Percentiles rank a stretch among this genome's conserved stretches.
phyloP scores from a whole-genome alignment of 73 alveolate species.

The Paramecium pentaurelia region DNA sequence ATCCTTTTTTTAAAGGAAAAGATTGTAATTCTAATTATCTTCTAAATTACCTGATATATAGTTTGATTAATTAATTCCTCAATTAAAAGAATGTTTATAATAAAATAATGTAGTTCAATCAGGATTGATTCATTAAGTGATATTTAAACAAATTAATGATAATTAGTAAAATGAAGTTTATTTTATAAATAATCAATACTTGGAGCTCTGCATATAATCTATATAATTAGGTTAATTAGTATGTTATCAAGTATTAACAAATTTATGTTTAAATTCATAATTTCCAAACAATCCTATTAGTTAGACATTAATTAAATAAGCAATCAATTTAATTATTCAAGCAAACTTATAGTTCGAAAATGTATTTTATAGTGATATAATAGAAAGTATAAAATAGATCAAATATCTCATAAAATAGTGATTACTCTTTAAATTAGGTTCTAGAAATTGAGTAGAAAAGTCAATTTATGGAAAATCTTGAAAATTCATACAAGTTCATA shows the following conservation, averaged over 20 bases:
- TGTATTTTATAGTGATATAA: background rate
- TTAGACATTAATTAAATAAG: background rate
- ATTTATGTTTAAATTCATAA: background rate
- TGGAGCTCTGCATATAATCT: background rate
- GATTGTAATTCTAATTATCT: background rate
- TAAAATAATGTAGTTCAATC: background rate
- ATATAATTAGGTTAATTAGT: background rate
- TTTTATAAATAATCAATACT: background rate
- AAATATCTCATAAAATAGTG: background rate
- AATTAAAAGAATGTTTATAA: background rate
- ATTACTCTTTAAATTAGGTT: background rate
- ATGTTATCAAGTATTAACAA: background rate
- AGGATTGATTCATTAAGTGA: background rate
- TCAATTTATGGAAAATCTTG: background rate
- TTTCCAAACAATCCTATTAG: background rate
- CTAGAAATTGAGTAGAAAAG: background rate
- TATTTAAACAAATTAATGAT: background rate
- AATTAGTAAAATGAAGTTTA: background rate
- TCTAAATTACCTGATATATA: background rate
- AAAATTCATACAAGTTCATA: background rate
- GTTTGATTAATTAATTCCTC: background rate
- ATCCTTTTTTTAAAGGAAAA: background rate
- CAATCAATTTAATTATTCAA: background rate
- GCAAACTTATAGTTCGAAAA: background rate
- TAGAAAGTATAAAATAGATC: background rate